These are phyloP conservation scores for Coemansia sp. DNA, from an alignment of 192 early-diverging fungal genomes.

Conservation along the genomic window DNA sequence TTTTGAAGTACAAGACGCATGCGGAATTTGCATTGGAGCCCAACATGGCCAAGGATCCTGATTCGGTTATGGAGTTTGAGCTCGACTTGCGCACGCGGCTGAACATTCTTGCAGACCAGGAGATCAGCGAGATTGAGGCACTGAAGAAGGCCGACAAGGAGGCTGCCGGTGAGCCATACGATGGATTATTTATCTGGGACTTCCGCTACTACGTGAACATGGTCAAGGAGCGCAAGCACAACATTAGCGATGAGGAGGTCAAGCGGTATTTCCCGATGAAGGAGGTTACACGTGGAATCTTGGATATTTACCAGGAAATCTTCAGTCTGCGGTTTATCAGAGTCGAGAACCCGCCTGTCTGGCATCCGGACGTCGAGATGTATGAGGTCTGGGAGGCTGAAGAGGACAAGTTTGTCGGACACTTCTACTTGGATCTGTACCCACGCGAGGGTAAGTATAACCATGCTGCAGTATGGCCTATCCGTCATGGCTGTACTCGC, in stretches of 20 bases:
- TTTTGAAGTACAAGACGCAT: constrained; percentile 73
- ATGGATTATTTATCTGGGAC: constrained; percentile 76
- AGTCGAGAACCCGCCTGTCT: constrained; percentile 59
- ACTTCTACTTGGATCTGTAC: constrained; percentile 76
- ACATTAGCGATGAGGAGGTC: constrained; percentile 75
- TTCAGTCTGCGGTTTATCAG: constrained; percentile 68
- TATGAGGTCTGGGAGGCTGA: constrained; percentile 74
- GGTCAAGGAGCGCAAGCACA: constrained; percentile 69
- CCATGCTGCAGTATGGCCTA: constrained; percentile 80
- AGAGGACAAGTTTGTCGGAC: constrained; percentile 62
- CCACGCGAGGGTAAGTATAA: constrained; percentile 71
- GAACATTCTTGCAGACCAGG: constrained; percentile 56
- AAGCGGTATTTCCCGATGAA: constrained; percentile 78
- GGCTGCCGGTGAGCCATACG: constrained; percentile 54
- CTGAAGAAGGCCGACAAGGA: constrained; percentile 61
- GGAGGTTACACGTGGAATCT: constrained; percentile 63
- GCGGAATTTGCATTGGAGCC: constrained; percentile 71
- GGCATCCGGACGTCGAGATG: constrained; percentile 80
- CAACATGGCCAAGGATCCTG: constrained; percentile 78
- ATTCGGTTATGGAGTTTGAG: constrained; percentile 66
- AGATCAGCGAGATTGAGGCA: constrained; percentile 60
- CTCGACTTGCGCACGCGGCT: constrained; percentile 61
- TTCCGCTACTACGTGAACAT: constrained; percentile 70
- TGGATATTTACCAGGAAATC: constrained; percentile 74
- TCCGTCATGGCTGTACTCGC: constrained; percentile 65